A percentile compares a stretch with the other conserved stretches of the same genome.
Conservation (phyloP, 805 yeast genomes). For the Candida michaelii region DNA sequence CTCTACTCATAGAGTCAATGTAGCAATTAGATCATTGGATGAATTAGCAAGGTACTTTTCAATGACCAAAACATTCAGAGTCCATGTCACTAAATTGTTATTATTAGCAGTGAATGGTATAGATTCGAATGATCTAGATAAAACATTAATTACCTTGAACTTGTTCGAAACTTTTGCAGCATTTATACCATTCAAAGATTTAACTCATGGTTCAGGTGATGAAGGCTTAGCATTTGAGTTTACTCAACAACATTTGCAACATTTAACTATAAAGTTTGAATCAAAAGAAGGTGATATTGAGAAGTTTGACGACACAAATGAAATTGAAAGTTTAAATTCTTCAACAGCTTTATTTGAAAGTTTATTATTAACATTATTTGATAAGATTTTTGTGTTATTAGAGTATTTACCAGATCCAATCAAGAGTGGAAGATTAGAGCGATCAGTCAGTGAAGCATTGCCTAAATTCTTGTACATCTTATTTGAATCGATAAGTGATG, state of each 20-base stretch:
- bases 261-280: constrained; percentile 41
- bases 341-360: constrained; percentile 71
- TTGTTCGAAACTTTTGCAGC: constrained; percentile 69
- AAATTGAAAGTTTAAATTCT: constrained; percentile 61
- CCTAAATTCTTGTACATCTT: constrained; percentile 40
- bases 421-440: constrained; percentile 50
- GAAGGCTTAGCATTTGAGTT: constrained; percentile 47
- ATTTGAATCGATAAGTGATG: constrained; percentile 61
- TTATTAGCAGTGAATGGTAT: constrained; percentile 74
- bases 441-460: constrained; percentile 37
- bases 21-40: constrained; percentile 67
- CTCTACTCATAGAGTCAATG: constrained; percentile 75
- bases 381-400: constrained; percentile 58
- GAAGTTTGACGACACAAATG: constrained; percentile 38
- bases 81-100: constrained; percentile 75
- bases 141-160: constrained; percentile 67
- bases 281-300: constrained; percentile 8
- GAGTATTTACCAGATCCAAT: constrained; percentile 68
- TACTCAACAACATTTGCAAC: constrained; percentile 62
- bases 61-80: constrained; percentile 58
- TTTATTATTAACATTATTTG: constrained; percentile 55
- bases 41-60: constrained; percentile 69
- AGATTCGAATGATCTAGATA: constrained; percentile 80
- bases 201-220: constrained; percentile 47
- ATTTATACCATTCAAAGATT: constrained; percentile 68